Base-by-base conservation (phyloP, 352 stramenopile genomes). In the Phytophthora foliorum region DNA sequence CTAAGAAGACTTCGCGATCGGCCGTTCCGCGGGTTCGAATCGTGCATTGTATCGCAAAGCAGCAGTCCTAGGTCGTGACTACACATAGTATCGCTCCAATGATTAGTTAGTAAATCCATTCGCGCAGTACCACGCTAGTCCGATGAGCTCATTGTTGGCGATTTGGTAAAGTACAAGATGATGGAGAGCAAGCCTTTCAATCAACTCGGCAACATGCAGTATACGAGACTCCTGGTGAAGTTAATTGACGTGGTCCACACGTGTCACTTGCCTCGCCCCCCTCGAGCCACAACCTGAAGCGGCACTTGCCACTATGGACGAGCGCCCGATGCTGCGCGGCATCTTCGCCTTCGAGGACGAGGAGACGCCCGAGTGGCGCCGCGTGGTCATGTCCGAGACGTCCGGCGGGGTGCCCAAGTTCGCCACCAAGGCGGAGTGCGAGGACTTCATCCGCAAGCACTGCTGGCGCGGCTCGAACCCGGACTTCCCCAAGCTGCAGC, bases 321-420 rank as follows among this genome's bases (percentile, higher is more conserved):
- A 84, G 57, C 67, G 77, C 1, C 81, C 86, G 34, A 86, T 87
- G 72, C 68, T 94, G 63, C 84, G 89, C 49, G 89, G 89, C 56
- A 92, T 97, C 77, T 93, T 94, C 60, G 86, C 86, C 36, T 94
- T 93, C 61, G 86, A 95, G 70, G 90, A 97, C 70, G 90, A 97
- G 77, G 83, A 94, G 67, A 92, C 85, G 24, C 84, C 84, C 25
- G 85, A 92, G 67, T 94, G 86, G 86, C 75, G 86, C 7, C 81
- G 82, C 34, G 81, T 90, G 31, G 82, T 95, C 51, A 81, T 90
- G 50, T 80, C 75, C 4, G 82, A 93, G 27, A 87, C 81, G 10
- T 72, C 75, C 0, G 83, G 86, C 19, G 83, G 85, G 21, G 85
- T 97, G 14, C 91, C 89, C 49, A 96, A 93, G 68, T 97, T 97